phyloP scores from a whole-genome alignment of 129 eudicot genomes.

The Lonicera japonica region DNA sequence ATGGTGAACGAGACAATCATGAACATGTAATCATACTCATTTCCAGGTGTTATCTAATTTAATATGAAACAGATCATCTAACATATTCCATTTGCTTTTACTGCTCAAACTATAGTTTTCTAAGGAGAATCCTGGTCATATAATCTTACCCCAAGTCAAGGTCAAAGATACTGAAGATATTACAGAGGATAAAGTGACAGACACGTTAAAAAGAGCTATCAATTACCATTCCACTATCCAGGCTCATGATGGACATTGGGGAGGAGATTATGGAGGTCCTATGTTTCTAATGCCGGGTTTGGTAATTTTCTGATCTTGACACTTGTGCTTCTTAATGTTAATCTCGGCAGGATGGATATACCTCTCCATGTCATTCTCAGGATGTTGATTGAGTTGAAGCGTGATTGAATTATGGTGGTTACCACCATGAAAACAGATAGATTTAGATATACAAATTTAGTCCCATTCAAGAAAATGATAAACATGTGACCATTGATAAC shows the following conservation, averaged over 20 bases:
- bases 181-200: slow-evolving; percentile 57
- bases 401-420: slow-evolving; percentile 2
- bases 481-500: slow-evolving; percentile 15
- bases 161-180: slow-evolving; percentile 63
- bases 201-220: slow-evolving; percentile 67
- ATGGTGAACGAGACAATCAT: not conserved
- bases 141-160: slow-evolving; percentile 60
- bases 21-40: not conserved
- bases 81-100: not conserved
- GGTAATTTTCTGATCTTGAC: slow-evolving; percentile 36
- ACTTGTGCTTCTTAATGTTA: not conserved
- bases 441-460: not conserved
- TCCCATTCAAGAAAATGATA: slow-evolving; percentile 5
- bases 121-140: slow-evolving; percentile 49
- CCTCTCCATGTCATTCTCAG: not conserved
- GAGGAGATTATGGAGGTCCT: slow-evolving; percentile 97
- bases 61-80: slow-evolving; percentile 3
- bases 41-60: not conserved
- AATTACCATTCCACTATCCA: slow-evolving; percentile 80
- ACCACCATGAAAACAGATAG: not conserved
- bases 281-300: slow-evolving; percentile 90
- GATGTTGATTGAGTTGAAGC: not conserved
- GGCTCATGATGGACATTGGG: slow-evolving; percentile 95
- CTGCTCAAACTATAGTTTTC: slow-evolving; percentile 44
- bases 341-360: not conserved